Conservation (phyloP, 202 grass and related monocot genomes). For the Carex sylvatica region DNA sequence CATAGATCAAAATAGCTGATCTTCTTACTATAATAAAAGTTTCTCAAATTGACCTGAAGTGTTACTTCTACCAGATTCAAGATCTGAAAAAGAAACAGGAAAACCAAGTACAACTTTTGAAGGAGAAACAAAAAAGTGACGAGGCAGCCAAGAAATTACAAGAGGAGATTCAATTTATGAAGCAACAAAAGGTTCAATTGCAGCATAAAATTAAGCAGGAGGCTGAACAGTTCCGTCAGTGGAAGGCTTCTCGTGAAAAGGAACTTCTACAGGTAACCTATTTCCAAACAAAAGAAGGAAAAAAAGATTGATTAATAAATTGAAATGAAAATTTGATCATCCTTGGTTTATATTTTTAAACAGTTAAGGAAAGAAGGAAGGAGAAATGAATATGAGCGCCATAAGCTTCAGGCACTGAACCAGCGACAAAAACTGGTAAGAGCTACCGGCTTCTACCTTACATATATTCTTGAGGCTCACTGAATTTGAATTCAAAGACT, state of each 20-base stretch:
- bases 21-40: neutral
- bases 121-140: slow-evolving; percentile 99
- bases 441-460: neutral
- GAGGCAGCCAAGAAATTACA: slow-evolving; percentile 98
- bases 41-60: slow-evolving; percentile 18
- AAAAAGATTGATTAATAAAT: slow-evolving; percentile 3
- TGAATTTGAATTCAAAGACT: slow-evolving; percentile 17
- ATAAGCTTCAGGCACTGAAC: slow-evolving; percentile 98
- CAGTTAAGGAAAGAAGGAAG: slow-evolving; percentile 92
- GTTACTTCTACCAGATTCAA: slow-evolving; percentile 56
- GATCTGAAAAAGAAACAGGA: slow-evolving; percentile 99
- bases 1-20: neutral
- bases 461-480: neutral
- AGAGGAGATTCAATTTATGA: slow-evolving; percentile 99
- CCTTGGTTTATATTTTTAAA: slow-evolving; percentile 5
- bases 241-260: slow-evolving; percentile 98
- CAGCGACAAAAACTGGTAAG: slow-evolving; percentile 87
- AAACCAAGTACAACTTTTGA: slow-evolving; percentile 94
- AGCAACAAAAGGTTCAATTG: slow-evolving; percentile 96
- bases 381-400: slow-evolving; percentile 97
- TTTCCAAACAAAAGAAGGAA: slow-evolving; percentile 3
- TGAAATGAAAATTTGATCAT: neutral
- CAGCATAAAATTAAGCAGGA: slow-evolving; percentile 99
- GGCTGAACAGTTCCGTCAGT: slow-evolving; percentile 93
- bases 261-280: slow-evolving; percentile 84